These are phyloP conservation scores for Fagopyrum homotropicum DNA, from an alignment of 148 eudicot genomes.

Conservation along the genomic window DNA sequence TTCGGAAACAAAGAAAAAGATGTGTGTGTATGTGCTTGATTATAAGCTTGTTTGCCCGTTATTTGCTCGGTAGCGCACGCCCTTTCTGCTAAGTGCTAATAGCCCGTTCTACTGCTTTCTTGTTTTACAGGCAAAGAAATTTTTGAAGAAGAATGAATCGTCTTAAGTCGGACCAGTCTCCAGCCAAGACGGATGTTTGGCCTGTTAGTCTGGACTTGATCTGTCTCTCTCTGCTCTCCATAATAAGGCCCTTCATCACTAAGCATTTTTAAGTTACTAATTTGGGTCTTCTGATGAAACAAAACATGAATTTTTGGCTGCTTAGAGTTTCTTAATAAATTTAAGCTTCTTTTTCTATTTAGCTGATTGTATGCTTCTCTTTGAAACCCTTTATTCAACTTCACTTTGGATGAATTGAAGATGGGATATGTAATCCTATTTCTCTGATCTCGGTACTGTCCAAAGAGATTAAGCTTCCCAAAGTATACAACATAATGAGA, in stretches of 20 bases:
- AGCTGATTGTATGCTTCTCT: neutral
- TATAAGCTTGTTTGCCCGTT: neutral
- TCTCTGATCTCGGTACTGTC: neutral
- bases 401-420: neutral
- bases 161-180: constrained; percentile 20
- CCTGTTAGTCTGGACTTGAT: neutral
- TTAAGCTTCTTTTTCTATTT: neutral
- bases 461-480: neutral
- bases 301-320: neutral
- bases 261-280: neutral
- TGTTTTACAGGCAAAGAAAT: constrained; percentile 63
- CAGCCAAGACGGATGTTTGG: neutral
- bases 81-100: neutral
- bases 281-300: neutral
- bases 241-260: neutral
- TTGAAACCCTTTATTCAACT: neutral
- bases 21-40: neutral
- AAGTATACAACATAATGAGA: too few relatives aligned
- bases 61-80: neutral
- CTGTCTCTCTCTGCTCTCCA: neutral
- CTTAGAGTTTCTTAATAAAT: constrained; percentile 3
- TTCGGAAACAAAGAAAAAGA: neutral
- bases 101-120: neutral
- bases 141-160: constrained; percentile 54
- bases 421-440: neutral